These are phyloP conservation scores for Dryadomyces quercivorus DNA, from an alignment of 2,329 filamentous ascomycete species.

Conservation along the genomic window DNA sequence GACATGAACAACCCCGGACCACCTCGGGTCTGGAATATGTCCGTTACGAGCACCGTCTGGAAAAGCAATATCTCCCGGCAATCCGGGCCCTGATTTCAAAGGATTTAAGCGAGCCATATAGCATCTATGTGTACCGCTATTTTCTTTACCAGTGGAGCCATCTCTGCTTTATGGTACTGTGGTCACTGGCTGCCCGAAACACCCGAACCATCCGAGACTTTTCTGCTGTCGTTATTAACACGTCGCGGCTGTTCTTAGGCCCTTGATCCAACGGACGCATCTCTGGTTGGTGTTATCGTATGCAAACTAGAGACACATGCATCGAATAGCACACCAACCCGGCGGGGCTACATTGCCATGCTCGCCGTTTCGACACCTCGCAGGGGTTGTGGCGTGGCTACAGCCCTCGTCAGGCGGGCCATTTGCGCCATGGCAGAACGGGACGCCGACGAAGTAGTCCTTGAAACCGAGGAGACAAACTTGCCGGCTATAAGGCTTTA, in stretches of 20 bases:
- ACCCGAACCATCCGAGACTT: neutral
- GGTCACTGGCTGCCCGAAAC: too few relatives aligned
- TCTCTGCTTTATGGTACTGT: conserved; percentile 82
- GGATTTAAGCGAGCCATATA: conserved; percentile 94
- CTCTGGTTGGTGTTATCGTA: conserved; percentile 79
- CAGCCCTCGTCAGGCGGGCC: conserved; percentile 74
- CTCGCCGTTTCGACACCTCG: conserved; percentile 74
- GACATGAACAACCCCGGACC: neutral
- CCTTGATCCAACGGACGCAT: conserved; percentile 43
- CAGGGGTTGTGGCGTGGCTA: conserved; percentile 78
- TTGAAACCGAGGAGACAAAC: conserved; percentile 94
- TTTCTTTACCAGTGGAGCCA: conserved; percentile 97
- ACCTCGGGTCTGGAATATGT: conserved; percentile 39
- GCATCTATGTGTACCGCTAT: conserved; percentile 98
- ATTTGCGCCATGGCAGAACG: conserved; percentile 81
- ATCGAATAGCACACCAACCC: conserved; percentile 59
- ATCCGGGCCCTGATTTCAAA: conserved; percentile 91
- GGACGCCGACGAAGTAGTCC: conserved; percentile 83
- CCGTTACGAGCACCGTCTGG: conserved; percentile 49
- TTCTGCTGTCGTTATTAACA: neutral
- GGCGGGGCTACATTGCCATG: conserved; percentile 97
- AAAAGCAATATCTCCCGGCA: conserved; percentile 59
- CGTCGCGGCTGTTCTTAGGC: conserved; percentile 28
- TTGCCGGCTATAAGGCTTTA: conserved; percentile 83
- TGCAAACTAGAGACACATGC: conserved; percentile 89